A percentile compares a stretch with the other conserved stretches of the same genome.
Conservation (phyloP, 345 rosid genomes). For the Pistacia vera region DNA sequence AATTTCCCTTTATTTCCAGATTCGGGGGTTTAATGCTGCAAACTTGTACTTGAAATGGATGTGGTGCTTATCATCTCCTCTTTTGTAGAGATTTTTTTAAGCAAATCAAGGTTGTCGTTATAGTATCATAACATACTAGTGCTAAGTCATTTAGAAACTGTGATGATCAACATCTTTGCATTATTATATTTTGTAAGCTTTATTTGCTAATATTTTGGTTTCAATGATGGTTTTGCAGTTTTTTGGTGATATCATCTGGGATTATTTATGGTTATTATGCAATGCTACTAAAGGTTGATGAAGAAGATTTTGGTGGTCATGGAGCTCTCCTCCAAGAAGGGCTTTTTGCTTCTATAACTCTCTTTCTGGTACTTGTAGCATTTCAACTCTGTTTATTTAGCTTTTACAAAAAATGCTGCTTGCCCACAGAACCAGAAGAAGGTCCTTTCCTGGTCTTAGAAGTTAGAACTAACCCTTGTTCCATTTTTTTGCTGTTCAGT, state of each 20-base stretch:
- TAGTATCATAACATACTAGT: not conserved
- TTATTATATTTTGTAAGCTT: not conserved
- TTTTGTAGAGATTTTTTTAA: conserved; percentile 3
- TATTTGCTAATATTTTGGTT: conserved; percentile 1
- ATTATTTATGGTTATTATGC: conserved; percentile 82
- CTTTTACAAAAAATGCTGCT: not conserved
- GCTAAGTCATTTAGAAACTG: not conserved
- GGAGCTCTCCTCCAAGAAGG: conserved; percentile 95
- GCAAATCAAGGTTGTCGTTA: not conserved
- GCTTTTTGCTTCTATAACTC: conserved; percentile 82
- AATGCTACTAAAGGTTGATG: conserved; percentile 81
- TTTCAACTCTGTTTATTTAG: not conserved
- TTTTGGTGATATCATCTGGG: conserved; percentile 70
- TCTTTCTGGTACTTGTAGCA: conserved; percentile 69
- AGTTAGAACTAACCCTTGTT: conserved; percentile 10
- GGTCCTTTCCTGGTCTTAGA: conserved; percentile 5
- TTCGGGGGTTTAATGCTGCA: not conserved
- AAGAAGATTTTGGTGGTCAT: conserved; percentile 96
- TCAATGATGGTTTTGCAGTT: conserved; percentile 50
- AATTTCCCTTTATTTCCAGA: not conserved
- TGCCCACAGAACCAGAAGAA: not conserved
- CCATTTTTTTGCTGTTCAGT: conserved; percentile 53
- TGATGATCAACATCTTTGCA: not conserved
- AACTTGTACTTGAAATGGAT: not conserved
- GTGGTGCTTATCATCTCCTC: not conserved